Base-by-base conservation (phyloP, 495 filamentous ascomycete genomes). In the Neurospora sp. region DNA sequence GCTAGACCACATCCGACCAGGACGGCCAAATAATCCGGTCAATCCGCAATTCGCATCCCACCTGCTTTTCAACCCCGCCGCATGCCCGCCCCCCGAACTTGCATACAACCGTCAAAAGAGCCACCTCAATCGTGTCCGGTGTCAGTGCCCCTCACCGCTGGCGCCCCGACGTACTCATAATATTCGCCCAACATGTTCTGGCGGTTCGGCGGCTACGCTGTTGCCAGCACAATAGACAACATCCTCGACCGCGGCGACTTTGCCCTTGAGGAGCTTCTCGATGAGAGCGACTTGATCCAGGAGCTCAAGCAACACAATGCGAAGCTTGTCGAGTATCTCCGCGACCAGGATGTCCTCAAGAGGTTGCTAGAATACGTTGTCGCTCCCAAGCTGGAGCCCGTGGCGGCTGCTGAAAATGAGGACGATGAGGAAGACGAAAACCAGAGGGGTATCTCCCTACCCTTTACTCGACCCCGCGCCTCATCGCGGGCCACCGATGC, bases 281-380 rank as follows among this genome's bases (percentile, higher is more conserved):
- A 98, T 80, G 96, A 98, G 86, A 90, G 92, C 75, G 96, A 98
- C 82, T 83, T 98, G 73, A 94, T 98, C 76, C 94, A 98, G 81
- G 96, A 99, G 84, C 87, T 99, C 70, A 99, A 98, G 84, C 92
- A 97, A 80, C 94, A 97, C 82, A 98, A 99, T 82, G 90, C 93
- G 44, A 98, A 98, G 86, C 91, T 99, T 73, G 93, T 98, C 80
- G 96, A 98, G 83, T 98, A 93, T 79, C 86, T 98, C 72, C 89
- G 96, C 71, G 93, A 97, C 75, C 91, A 95, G 72, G 87, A 91
- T 80, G 90, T 97, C 71, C 89, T 99, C 76, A 89, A 93, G 81
- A 90, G 88, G 76, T 88, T 99, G 74, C 90, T 99, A 73, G 89
- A 94, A 82, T 97, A 97, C 85, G 94, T 98, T 70, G 87, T 92